Evolutionary conservation across 2,329 filamentous ascomycete species (phyloP), one percentile per base, ranked within the genome.

Genomic region (Botrytis tulipae): DNA sequence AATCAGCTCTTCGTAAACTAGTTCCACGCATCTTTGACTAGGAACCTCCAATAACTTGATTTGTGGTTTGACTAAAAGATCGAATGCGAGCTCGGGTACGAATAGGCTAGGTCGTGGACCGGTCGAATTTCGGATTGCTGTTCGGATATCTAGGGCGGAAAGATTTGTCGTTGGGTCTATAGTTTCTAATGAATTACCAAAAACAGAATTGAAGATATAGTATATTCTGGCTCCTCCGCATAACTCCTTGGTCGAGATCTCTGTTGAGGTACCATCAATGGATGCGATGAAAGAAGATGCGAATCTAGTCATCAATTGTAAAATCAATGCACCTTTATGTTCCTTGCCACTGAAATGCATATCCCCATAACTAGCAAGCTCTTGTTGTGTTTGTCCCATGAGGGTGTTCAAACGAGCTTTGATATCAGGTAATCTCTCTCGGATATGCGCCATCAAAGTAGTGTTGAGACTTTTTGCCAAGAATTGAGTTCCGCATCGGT

Each of bases 341-440:
- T 98, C 96, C 82, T 97, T 97, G 79, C 96, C 96, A 76, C 93
- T 97, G 82, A 99, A 99, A 79, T 97, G 93, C 85, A 96, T 97
- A 82, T 98, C 97, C 54, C 96, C 96, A 81, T 99, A 99, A 83
- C 95, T 97, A 61, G 96, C 96, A 73, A 99, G 87, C 83, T 99
- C 96, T 84, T 99, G 96, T 82, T 99, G 96, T 67, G 96, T 98
- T 83, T 99, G 96, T n/a, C 96, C 96, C 96, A 99, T 99, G 70
- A 99, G 86, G 0, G 96, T 99, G 83, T 99, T 99, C 75, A 99
- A 87, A 72, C 96, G 91, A 68, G 96, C 96, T 84, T 99, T 99
- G 86, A 99, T 99, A 82, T 99, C 96, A 44, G 96, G 96, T 79
- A 99, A 85, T 65, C 96, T 90, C 82, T 99, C 96, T 75, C 96